A percentile compares a stretch with the other conserved stretches of the same genome.
phyloP scores from a whole-genome alignment of 768 basidiomycete genomes.

The Lanmaoa pseudosensibilis region DNA sequence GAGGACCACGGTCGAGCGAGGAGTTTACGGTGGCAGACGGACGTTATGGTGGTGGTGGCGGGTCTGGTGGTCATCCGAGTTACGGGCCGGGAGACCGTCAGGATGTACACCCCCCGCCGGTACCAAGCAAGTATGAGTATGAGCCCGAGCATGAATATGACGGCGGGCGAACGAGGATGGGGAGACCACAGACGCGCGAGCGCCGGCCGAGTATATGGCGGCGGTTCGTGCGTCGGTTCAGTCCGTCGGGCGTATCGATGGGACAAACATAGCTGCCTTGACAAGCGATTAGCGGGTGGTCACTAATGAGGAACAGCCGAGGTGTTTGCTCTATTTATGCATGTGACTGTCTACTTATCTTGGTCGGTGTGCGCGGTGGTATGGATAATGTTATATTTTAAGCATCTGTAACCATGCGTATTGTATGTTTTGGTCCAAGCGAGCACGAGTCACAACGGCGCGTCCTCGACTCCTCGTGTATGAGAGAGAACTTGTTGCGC shows the following conservation, averaged over 20 bases:
- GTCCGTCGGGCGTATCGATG: conserved; percentile 17
- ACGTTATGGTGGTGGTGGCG: background rate
- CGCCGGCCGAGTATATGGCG: conserved; percentile 28
- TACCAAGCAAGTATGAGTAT: conserved; percentile 5
- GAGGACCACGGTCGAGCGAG: conserved; percentile 11
- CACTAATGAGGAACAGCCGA: background rate
- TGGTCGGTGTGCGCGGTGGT: too few species aligned
- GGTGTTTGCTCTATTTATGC: background rate
- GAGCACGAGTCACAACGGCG: too few species aligned
- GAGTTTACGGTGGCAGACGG: conserved; percentile 13
- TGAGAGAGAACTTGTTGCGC: background rate
- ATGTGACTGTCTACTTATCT: background rate
- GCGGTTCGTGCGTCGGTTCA: conserved; percentile 27
- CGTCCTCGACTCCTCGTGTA: too few species aligned
- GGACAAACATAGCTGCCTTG: conserved; percentile 19
- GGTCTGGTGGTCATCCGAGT: background rate
- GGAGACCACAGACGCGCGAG: conserved; percentile 9
- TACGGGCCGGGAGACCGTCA: conserved; percentile 8
- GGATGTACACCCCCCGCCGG: background rate
- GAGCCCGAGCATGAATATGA: conserved; percentile 1
- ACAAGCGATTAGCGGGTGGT: background rate
- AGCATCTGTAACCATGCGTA: background rate
- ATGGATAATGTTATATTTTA: background rate
- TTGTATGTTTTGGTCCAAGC: background rate
- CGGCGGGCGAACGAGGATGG: background rate